Evolutionary conservation across 2,329 filamentous ascomycete species (phyloP), one percentile per base, ranked within the genome.

Genomic region (Rutstroemia sp.): DNA sequence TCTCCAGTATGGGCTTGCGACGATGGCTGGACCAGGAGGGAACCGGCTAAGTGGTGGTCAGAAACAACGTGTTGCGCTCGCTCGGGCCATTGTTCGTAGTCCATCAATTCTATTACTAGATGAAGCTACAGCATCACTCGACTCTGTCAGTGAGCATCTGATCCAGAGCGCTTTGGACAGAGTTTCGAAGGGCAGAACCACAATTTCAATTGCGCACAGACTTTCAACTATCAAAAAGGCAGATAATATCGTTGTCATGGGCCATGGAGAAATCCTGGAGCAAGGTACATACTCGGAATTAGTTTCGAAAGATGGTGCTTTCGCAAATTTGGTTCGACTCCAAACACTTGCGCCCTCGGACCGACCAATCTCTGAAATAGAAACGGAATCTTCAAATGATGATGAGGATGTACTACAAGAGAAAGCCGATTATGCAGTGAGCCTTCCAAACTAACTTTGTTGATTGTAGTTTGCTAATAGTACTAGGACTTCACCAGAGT

Each of bases 121-220:
- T 45, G 82, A 85, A 64, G 81, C 82, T 2, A 85, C 82, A 2
- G 76, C 80, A 0, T 76, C 81, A 1, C 70, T 96, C 17, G 91
- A 96, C 69, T 89, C 89, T 0, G 88, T 92, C 63, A 95, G 90
- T 0, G 91, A 96, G 71, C 87, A 94, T 70, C 86, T 92, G 67
- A 95, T 96, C 58, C 91, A 96, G 71, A 81, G 85, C 54, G 90
- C 91, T 25, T 81, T 97, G 27, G 84, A 87, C 54, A 88, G 81
- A n/a, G 82, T 96, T 50, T 87, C 88, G 10, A 78, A 85, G 62
- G 90, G 89, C 49, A 87, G 92, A 45, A 97, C 92, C 0, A 85
- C 95, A 73, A 81, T 97, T 57, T 90, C 96, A 48, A 96, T 97
- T 73, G 92, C 92, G 5, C 90, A 95, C 71, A 86, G 90, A 51